Base-by-base conservation (phyloP, 179 eudicot genomes). In the Pouteria campechiana region DNA sequence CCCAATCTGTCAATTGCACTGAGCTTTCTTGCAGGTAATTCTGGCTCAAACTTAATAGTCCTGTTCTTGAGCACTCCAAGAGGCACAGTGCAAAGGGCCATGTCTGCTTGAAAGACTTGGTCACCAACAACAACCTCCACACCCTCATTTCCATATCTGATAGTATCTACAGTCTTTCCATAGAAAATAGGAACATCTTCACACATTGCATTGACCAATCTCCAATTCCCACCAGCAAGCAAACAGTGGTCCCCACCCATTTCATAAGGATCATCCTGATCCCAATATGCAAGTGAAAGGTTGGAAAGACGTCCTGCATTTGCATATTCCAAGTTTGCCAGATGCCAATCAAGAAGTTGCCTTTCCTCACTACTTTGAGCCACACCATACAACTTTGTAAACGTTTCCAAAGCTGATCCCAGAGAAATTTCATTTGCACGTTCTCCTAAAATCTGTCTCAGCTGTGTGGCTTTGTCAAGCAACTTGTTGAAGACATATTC, bases 171-270 rank as follows among this genome's bases (percentile, higher is more conserved):
- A 4, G 75, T 58, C 60, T 78, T 81, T 17, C 63, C 81, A 48
- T 85, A 89, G 44, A 71, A 60, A n/a, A 89, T 85, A 28, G 95
- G 93, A 61, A 89, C 61, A 38, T 75, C 95, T 61, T 85, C 84
- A 41, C 89, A 70, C 46, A 89, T 59, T 36, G 97, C 78, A 52
- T 65, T 79, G 27, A 89, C 69, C 36, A 89, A 24, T 63, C 86
- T 70, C 83, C 88, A 61, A 57, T 89, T 89, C 44, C 97, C 95
- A 19, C 97, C 95, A 9, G 95, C 86, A 54, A 85, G 95, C 66
- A 89, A 81, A 69, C 95, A 89, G 54, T 89, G 97, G 60, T 89
- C 97, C 12, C 97, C 97, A 28, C 89, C 89, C 97, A 89, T 89
- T 63, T 89, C 97, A 55, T 85, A 89, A 17, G 97, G 95, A 65